Percentiles rank a stretch among this genome's conserved stretches.
Conservation (phyloP, 805 yeast genomes). For the Kodamaea sagamina region DNA sequence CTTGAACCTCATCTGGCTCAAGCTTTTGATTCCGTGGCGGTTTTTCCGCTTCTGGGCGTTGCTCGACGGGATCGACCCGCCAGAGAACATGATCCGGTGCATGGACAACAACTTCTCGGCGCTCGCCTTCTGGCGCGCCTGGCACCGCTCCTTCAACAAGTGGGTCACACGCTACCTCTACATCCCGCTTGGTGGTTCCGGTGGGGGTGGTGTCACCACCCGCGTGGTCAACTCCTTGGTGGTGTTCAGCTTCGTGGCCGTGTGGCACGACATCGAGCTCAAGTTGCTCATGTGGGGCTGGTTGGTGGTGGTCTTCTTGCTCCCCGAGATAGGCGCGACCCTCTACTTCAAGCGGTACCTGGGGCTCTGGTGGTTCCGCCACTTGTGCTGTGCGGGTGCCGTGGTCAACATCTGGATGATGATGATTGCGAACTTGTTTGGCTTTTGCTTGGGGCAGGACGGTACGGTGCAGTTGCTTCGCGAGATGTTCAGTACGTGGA, state of each 20-base stretch:
- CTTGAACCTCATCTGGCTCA: slow-evolving; percentile 89
- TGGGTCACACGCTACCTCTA: slow-evolving; percentile 90
- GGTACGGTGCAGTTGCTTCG: slow-evolving; percentile 68
- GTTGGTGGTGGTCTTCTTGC: slow-evolving; percentile 79
- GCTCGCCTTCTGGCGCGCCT: slow-evolving; percentile 95
- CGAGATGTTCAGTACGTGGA: slow-evolving; percentile 70
- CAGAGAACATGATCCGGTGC: slow-evolving; percentile 96
- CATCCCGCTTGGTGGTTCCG: slow-evolving; percentile 85
- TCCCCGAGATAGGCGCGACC: slow-evolving; percentile 81
- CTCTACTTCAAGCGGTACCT: slow-evolving; percentile 41
- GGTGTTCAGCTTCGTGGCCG: slow-evolving; percentile 92
- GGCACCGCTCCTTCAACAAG: slow-evolving; percentile 93
- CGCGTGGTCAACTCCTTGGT: slow-evolving; percentile 76
- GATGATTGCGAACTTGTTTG: slow-evolving; percentile 95
- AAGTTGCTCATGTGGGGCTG: slow-evolving; percentile 93
- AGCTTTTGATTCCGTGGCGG: slow-evolving; percentile 93
- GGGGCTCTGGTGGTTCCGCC: slow-evolving; percentile 69
- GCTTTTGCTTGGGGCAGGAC: slow-evolving; percentile 90
- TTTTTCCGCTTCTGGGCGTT: slow-evolving; percentile 90
- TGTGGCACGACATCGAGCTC: slow-evolving; percentile 97
- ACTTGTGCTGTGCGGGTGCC: slow-evolving; percentile 83
- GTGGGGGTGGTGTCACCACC: slow-evolving; percentile 38
- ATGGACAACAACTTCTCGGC: slow-evolving; percentile 94
- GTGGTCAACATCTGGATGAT: slow-evolving; percentile 92
- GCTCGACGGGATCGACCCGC: slow-evolving; percentile 91